These are phyloP conservation scores for Botryotinia narcissicola DNA, from an alignment of 2,329 filamentous ascomycete genomes.

Conservation along the genomic window DNA sequence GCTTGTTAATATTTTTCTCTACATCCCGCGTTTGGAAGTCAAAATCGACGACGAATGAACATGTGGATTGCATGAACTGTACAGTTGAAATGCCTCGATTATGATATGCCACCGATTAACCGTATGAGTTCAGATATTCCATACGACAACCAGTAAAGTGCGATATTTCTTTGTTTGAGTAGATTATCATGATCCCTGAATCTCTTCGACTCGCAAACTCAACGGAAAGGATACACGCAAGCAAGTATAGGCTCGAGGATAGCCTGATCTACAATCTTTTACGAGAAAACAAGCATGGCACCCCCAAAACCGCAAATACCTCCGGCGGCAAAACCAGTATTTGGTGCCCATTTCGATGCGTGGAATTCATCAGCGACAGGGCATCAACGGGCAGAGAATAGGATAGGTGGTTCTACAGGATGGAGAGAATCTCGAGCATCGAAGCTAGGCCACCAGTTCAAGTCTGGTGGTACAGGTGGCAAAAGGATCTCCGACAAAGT, in stretches of 20 bases:
- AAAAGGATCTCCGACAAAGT: conserved; percentile 62
- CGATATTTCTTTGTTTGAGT: neutral
- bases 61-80: neutral
- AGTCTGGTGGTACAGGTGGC: conserved; percentile 54
- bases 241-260: neutral
- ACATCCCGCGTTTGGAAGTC: neutral
- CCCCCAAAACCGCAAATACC: conserved; percentile 29
- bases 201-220: conserved; percentile 5
- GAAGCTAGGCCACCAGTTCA: conserved; percentile 71
- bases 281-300: conserved; percentile 25
- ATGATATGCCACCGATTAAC: neutral
- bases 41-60: neutral
- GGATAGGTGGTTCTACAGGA: conserved; percentile 57
- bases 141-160: neutral
- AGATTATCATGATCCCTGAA: neutral
- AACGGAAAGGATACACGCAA: neutral
- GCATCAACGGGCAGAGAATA: conserved; percentile 73
- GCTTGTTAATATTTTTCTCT: neutral
- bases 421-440: conserved; percentile 70
- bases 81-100: neutral
- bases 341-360: conserved; percentile 55
- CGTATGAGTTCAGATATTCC: neutral
- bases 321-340: conserved; percentile 40
- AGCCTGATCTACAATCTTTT: conserved; percentile 8
- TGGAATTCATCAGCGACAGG: conserved; percentile 75